These are phyloP conservation scores for Xylaria sp. DNA, from an alignment of 2,329 filamentous ascomycete genomes.

Conservation along the genomic window DNA sequence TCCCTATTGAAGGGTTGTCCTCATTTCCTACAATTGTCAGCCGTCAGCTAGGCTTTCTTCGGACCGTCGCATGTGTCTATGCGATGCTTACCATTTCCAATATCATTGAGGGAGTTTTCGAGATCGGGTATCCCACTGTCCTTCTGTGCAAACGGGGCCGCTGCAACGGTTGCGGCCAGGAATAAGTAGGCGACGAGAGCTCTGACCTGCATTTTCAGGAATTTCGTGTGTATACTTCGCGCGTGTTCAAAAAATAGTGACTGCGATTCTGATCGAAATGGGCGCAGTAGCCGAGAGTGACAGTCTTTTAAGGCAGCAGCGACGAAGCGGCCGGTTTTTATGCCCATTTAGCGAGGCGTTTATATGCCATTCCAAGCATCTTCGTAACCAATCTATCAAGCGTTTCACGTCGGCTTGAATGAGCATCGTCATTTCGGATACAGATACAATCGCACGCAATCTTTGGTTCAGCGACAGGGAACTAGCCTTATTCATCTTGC, in stretches of 20 bases:
- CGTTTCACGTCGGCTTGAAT: background rate
- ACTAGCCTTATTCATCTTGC: background rate
- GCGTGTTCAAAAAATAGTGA: background rate
- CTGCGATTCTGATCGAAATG: background rate
- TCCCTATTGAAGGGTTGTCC: slow-evolving; percentile 6
- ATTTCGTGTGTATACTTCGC: background rate
- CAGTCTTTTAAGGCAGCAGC: background rate
- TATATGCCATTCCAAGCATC: background rate
- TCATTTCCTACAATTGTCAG: background rate
- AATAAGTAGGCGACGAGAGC: slow-evolving; percentile 12
- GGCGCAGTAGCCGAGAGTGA: background rate
- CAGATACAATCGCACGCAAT: background rate
- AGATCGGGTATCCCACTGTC: background rate
- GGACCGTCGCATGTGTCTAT: background rate
- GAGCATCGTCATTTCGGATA: background rate
- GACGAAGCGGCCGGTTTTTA: background rate
- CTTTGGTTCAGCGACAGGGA: too few relatives aligned
- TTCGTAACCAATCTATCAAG: background rate
- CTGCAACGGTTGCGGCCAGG: slow-evolving; percentile 15
- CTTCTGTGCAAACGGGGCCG: slow-evolving; percentile 1
- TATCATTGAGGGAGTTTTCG: background rate
- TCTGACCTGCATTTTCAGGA: slow-evolving; percentile 21
- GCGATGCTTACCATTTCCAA: slow-evolving; percentile 7
- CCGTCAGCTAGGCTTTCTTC: background rate
- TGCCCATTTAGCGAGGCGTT: background rate